Evolutionary conservation across 23 red algal genomes (phyloP).

Genomic region (Cyanidium caldarium): DNA sequence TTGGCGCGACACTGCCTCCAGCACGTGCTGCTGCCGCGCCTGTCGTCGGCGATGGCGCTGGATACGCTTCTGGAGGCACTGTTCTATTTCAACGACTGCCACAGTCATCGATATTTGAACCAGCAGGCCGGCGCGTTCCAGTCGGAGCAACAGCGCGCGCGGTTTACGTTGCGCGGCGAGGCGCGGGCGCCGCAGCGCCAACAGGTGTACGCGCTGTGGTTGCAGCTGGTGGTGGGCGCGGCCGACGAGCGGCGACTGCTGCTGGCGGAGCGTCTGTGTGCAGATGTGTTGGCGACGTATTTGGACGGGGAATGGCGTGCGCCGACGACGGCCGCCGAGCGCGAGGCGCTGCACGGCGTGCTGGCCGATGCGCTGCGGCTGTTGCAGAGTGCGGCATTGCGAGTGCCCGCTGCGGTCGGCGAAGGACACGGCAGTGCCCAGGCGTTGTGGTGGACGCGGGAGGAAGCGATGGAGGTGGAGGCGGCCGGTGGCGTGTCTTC

Average conservation of each 20-base stretch:
- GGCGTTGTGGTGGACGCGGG: background rate
- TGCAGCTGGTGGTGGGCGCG: background rate
- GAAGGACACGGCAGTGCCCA: background rate
- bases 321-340: background rate
- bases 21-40: constrained; percentile 16
- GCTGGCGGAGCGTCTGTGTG: background rate
- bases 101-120: constrained; percentile 10
- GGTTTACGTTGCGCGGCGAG: background rate
- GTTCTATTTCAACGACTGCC: constrained; percentile 50
- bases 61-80: constrained; percentile 34
- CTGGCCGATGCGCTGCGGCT: background rate
- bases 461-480: background rate
- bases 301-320: background rate
- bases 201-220: no score
- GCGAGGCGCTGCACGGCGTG: background rate
- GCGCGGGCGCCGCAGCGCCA: background rate
- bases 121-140: background rate
- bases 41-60: background rate
- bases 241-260: background rate
- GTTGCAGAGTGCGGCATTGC: background rate
- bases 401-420: no score
- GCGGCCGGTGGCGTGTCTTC: background rate
- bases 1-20: constrained; percentile 30
- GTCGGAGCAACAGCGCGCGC: background rate
- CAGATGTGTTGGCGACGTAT: background rate